Conservation (phyloP, 2,329 filamentous ascomycete genomes). For the Paramyrothecium sp. region DNA sequence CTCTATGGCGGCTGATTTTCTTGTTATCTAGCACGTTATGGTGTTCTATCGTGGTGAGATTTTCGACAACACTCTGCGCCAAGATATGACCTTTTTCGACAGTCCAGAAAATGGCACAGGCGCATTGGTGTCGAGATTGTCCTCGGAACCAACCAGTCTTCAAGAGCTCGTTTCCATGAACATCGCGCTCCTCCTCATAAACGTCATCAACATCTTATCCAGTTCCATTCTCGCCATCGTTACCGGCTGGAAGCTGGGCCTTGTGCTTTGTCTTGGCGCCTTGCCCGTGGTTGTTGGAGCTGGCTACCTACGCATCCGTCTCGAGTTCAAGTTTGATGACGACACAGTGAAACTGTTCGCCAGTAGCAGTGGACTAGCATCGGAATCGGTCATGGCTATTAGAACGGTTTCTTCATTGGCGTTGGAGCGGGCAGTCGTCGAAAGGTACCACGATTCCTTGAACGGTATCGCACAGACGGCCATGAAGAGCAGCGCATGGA, state of each 20-base stretch:
- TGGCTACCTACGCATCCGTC: constrained; percentile 46
- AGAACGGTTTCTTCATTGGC: constrained; percentile 48
- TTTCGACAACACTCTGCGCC: constrained; percentile 52
- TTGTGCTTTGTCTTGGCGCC: constrained; percentile 44
- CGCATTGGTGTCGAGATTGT: constrained; percentile 34
- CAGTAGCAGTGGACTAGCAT: constrained; percentile 45
- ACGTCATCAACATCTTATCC: constrained; percentile 42
- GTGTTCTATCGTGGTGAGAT: constrained; percentile 34
- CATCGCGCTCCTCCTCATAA: constrained; percentile 44
- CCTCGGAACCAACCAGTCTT: constrained; percentile 42
- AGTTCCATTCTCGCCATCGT: constrained; percentile 44
- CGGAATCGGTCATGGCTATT: constrained; percentile 48
- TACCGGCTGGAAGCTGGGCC: constrained; percentile 48
- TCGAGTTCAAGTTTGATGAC: constrained; percentile 45
- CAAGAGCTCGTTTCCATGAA: constrained; percentile 51
- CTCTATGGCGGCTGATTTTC: neutral
- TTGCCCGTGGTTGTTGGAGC: constrained; percentile 42
- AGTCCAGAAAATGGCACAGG: constrained; percentile 33
- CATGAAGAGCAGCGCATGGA: constrained; percentile 28
- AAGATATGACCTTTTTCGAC: constrained; percentile 51
- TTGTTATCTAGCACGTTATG: constrained; percentile 22
- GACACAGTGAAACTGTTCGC: constrained; percentile 42
- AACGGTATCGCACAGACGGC: constrained; percentile 27
- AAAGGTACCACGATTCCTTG: constrained; percentile 29
- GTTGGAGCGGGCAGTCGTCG: constrained; percentile 39